Conservation (phyloP, 108 stramenopile species). For the Nannochloropsis oceanica region DNA sequence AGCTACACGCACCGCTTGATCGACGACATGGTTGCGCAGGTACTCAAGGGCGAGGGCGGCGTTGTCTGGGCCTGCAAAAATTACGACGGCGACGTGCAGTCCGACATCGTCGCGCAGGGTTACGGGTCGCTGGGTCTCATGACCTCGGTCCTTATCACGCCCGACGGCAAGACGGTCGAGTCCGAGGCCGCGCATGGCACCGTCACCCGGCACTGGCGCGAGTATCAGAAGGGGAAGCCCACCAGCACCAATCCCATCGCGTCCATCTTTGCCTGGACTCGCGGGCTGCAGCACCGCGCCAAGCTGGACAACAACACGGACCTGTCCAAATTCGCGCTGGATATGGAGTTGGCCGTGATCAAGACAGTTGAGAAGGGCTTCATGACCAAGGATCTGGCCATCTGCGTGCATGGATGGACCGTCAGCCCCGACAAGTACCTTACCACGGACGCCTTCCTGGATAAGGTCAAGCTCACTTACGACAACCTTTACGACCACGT, state of each 20-base stretch:
- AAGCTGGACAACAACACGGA: slow-evolving; percentile 41
- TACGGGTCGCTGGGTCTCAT: slow-evolving; percentile 41
- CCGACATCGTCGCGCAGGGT: slow-evolving; percentile 38
- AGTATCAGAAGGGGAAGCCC: slow-evolving; percentile 41
- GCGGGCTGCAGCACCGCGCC: slow-evolving; percentile 37
- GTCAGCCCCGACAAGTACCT: slow-evolving; percentile 30
- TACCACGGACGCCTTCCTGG: slow-evolving; percentile 30
- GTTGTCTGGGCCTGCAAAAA: slow-evolving; percentile 43
- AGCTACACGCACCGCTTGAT: slow-evolving; percentile 39
- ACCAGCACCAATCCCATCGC: slow-evolving; percentile 41
- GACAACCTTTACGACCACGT: not conserved
- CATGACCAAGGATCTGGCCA: slow-evolving; percentile 42
- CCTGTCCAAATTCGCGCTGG: slow-evolving; percentile 14
- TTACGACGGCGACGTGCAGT: slow-evolving; percentile 40
- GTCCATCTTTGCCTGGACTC: slow-evolving; percentile 40
- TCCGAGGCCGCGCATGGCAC: slow-evolving; percentile 42
- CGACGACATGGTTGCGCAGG: slow-evolving; percentile 44
- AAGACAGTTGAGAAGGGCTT: slow-evolving; percentile 31
- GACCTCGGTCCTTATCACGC: slow-evolving; percentile 35
- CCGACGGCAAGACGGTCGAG: slow-evolving; percentile 39
- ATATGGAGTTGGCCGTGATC: slow-evolving; percentile 37
- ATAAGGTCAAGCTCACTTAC: slow-evolving; percentile 25
- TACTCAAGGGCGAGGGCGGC: slow-evolving; percentile 36
- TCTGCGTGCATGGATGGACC: slow-evolving; percentile 38
- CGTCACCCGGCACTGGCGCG: slow-evolving; percentile 39